Percentiles rank a stretch among this genome's conserved stretches.
phyloP scores from a whole-genome alignment of 495 filamentous ascomycete species.

The Trichoderma parareesei region DNA sequence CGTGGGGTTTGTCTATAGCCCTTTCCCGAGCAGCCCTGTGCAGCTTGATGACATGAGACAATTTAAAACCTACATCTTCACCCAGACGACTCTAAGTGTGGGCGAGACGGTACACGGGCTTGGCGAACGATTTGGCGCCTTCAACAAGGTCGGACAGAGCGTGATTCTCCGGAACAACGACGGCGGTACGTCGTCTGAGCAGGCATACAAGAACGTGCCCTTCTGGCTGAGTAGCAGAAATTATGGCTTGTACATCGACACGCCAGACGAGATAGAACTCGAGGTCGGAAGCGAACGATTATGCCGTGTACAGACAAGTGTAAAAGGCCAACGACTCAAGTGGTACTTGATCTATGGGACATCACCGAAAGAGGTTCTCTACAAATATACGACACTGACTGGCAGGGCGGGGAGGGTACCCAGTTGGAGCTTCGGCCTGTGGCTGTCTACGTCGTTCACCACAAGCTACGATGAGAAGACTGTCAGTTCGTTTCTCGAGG shows the following conservation, averaged over 20 bases:
- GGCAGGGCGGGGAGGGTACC: conserved; percentile 53
- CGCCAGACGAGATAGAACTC: conserved; percentile 49
- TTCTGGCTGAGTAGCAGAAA: conserved; percentile 62
- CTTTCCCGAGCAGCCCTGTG: conserved; percentile 39
- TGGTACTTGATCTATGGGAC: conserved; percentile 61
- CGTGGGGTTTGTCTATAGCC: conserved; percentile 49
- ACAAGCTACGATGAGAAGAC: conserved; percentile 63
- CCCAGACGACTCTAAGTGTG: conserved; percentile 53
- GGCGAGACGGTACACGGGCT: conserved; percentile 63
- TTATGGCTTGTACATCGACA: conserved; percentile 65
- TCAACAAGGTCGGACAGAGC: conserved; percentile 61
- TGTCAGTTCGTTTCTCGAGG: conserved; percentile 57
- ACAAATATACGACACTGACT: conserved; percentile 54
- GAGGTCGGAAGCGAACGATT: conserved; percentile 63
- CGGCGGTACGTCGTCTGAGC: conserved; percentile 60
- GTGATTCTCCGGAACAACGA: conserved; percentile 66
- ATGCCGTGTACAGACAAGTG: conserved; percentile 54
- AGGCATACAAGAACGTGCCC: conserved; percentile 67
- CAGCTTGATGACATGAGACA: conserved; percentile 46
- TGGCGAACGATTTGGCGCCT: conserved; percentile 62
- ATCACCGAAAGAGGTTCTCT: conserved; percentile 58
- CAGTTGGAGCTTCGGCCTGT: conserved; percentile 63
- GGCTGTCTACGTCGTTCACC: conserved; percentile 64
- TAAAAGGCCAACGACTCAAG: conserved; percentile 51
- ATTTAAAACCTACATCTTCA: conserved; percentile 53